These are phyloP conservation scores for Botrytis paeoniae DNA, from an alignment of 2,329 filamentous ascomycete species.

Conservation along the genomic window DNA sequence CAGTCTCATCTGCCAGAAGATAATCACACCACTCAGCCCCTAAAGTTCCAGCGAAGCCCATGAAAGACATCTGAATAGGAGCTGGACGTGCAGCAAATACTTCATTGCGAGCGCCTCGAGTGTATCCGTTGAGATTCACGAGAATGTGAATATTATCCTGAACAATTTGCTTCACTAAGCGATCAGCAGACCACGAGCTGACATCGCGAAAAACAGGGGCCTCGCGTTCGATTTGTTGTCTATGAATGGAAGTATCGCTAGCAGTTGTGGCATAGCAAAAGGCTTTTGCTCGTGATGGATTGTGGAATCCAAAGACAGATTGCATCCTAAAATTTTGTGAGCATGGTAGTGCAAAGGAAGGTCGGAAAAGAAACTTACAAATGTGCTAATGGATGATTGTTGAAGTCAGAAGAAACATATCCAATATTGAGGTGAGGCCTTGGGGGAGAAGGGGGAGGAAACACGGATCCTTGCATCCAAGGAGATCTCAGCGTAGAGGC, in stretches of 20 bases:
- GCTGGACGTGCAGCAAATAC: conserved; percentile 93
- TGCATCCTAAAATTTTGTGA: conserved; percentile 65
- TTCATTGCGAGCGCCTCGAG: conserved; percentile 92
- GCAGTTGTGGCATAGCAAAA: conserved; percentile 95
- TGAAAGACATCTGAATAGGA: conserved; percentile 98
- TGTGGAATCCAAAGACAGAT: conserved; percentile 92
- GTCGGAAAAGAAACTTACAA: conserved; percentile 49
- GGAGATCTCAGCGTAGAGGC: conserved; percentile 81
- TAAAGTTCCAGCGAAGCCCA: conserved; percentile 95
- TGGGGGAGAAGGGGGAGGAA: conserved; percentile 80
- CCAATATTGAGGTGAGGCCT: conserved; percentile 83
- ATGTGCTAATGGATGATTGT: conserved; percentile 95
- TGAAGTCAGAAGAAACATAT: conserved; percentile 97
- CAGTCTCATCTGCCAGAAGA: conserved; percentile 82
- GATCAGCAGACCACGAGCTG: conserved; percentile 81
- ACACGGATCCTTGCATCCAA: conserved; percentile 81
- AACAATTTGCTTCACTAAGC: conserved; percentile 80
- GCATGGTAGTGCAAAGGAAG: not conserved
- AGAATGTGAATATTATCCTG: conserved; percentile 88
- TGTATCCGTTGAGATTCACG: conserved; percentile 98
- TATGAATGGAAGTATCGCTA: conserved; percentile 84
- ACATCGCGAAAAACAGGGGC: conserved; percentile 89
- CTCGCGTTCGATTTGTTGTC: conserved; percentile 88
- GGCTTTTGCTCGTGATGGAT: conserved; percentile 69
- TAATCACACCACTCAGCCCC: conserved; percentile 99